A percentile compares a stretch with the other conserved stretches of the same genome.
These are phyloP conservation scores for Antrodiella citrinella DNA, from an alignment of 768 basidiomycete genomes.

Conservation along the genomic window DNA sequence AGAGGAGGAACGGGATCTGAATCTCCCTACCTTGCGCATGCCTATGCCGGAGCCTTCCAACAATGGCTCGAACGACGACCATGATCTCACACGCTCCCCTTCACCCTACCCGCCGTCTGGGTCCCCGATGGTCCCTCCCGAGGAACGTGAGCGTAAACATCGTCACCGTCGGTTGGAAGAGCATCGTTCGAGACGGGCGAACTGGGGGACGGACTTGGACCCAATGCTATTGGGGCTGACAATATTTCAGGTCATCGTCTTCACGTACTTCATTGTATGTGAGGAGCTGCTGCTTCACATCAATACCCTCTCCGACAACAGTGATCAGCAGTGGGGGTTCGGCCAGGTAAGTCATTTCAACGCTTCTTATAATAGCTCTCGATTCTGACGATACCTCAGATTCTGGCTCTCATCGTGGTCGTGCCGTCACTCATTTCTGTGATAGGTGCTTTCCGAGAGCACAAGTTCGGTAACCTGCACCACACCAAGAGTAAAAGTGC, in stretches of 20 bases:
- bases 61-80: too few species aligned
- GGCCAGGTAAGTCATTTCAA: slow-evolving; percentile 29
- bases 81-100: neutral
- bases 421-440: slow-evolving; percentile 32
- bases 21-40: neutral
- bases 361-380: neutral
- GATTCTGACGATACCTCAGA: slow-evolving; percentile 16
- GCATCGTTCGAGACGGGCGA: neutral
- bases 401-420: slow-evolving; percentile 32
- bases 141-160: neutral
- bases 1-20: neutral
- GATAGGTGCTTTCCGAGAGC: slow-evolving; percentile 23
- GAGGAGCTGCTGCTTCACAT: slow-evolving; percentile 28
- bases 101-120: neutral
- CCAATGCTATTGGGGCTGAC: slow-evolving; percentile 34
- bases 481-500: neutral
- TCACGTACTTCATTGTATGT: slow-evolving; percentile 33
- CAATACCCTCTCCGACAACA: slow-evolving; percentile 20
- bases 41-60: too few species aligned
- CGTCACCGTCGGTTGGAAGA: neutral
- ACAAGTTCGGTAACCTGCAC: slow-evolving; percentile 25
- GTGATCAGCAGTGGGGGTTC: slow-evolving; percentile 27
- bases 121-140: neutral
- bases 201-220: slow-evolving; percentile 19
- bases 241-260: slow-evolving; percentile 29